Base-by-base conservation (phyloP, 768 basidiomycete species). In the Kwoniella sp. region DNA sequence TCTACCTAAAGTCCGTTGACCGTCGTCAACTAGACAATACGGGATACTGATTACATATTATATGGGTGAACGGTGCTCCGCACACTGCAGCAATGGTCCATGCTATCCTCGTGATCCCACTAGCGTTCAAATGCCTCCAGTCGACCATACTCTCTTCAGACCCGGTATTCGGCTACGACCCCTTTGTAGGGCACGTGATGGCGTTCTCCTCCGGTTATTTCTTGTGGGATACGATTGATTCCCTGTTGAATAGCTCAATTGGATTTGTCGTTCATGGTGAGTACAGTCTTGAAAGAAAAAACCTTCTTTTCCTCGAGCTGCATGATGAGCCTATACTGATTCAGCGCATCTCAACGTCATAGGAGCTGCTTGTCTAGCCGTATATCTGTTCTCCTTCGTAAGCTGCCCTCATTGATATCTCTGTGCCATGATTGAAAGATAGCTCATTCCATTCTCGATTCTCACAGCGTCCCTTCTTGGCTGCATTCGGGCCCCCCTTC, bases 211-310 rank as follows among this genome's bases (percentile, higher is more conserved):
- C 84, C 54, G 91, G 88, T 19, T 78, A 74, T 73, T 93, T 95
- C 77, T 67, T 92, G 21, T 95, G 92, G 92, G 92, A 95, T 72
- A 83, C 84, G 0, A 61, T 90, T 26, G 80, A 91, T 77, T 85
- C 87, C 7, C 79, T 88, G 24, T 57, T 88, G 55, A 87, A 90
- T 77, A 89, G 85, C 53, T 88, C 89, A 60, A 54, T 86, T 3
- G 91, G 89, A 8, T 92, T 92, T 68, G 85, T 92, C 0, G 68
- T 88, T 17, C 92, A 95, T 72, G 92, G 90, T 82, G 70, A 51
- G 82, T 67, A n/a, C 3, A 2, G 52, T 33, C 5, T 13, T 13
- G 33, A 13, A 5, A 13, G 33, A n/a, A n/a, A n/a, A n/a, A n/a
- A n/a, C n/a, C n/a, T n/a, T n/a, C n/a, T n/a, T n/a, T n/a, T n/a